Base-by-base conservation (phyloP, 805 yeast genomes). In the Saccharomycopsis vini region DNA sequence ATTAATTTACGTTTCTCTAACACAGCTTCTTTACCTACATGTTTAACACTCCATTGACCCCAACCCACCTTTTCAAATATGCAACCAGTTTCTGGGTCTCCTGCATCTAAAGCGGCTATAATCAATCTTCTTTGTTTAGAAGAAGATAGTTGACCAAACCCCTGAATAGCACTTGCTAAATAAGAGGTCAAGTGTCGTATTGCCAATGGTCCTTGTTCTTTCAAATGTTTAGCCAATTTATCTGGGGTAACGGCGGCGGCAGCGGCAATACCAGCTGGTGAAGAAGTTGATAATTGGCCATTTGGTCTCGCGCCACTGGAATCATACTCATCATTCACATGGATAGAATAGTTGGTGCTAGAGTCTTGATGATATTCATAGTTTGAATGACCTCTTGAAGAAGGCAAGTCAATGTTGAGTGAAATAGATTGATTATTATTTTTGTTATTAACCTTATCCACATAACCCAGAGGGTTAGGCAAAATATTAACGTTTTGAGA, bases 31-130 rank as follows among this genome's bases (percentile, higher is more conserved):
- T 61, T 46, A n/a, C 61, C 59, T 16, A 64, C 75, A 39, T 67
- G 64, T 54, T 78, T 72, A 2, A 89, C 94, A 20, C 83, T 83
- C 97, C 97, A 89, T 60, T 89, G 94, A 47, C 97, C 97, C 97
- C 97, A 89, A 19, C 97, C 96, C 26, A 89, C 87, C 63, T 89
- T 89, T 56, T 87, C 95, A 63, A 89, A 89, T 13, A 81, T 75
- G 35, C 83, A 79, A 4, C 64, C 59, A 37, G 65, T 57, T 5
- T 59, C 59, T 46, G 72, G 71, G 44, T 75, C 79, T 7, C 84
- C 82, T 51, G 75, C 73, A 54, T 87, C 95, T 63, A 89, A 72
- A 32, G 89, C 92, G 12, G 88, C 78, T 81, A 89, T 89, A 24
- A 89, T 89, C 45, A 89, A 71, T 47, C 97, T 70, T 57, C 97